phyloP scores from a whole-genome alignment of 441 rosid species.

The Capsella rubella region DNA sequence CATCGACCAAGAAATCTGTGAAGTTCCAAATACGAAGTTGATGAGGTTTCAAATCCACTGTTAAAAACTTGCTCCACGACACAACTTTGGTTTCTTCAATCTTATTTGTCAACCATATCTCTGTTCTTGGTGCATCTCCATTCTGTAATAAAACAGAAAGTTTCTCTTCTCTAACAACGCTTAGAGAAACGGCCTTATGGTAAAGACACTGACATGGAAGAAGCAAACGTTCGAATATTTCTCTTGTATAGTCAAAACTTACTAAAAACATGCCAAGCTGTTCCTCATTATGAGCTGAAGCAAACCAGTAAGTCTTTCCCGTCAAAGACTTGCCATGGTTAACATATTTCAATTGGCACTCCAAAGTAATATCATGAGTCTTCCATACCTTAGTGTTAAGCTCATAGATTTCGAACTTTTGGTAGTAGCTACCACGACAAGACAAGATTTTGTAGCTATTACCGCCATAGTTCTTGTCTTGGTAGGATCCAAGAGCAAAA shows the following conservation, averaged over 20 bases:
- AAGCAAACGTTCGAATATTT: neutral
- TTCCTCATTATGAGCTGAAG: too few species aligned
- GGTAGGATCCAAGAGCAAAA: conserved; percentile 11
- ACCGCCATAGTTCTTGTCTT: neutral
- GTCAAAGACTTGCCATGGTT: too few species aligned
- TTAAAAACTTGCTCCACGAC: conserved; percentile 8
- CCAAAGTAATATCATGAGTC: too few species aligned
- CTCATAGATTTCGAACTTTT: too few species aligned
- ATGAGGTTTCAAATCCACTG: neutral
- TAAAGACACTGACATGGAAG: neutral
- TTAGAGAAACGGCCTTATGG: neutral
- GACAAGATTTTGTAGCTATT: neutral
- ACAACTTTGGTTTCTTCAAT: conserved; percentile 12
- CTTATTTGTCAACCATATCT: neutral
- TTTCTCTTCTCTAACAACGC: conserved; percentile 12
- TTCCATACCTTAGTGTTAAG: too few species aligned
- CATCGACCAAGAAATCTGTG: conserved; percentile 1
- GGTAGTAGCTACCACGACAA: neutral
- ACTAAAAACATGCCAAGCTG: neutral
- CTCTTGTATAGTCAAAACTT: neutral
- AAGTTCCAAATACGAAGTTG: neutral
- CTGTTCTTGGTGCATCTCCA: neutral
- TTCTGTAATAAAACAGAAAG: neutral
- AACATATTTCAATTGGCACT: too few species aligned
- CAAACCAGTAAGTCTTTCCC: too few species aligned